These are phyloP conservation scores for Herpetospermum pedunculosum DNA, from an alignment of 306 rosid species.

Conservation along the genomic window DNA sequence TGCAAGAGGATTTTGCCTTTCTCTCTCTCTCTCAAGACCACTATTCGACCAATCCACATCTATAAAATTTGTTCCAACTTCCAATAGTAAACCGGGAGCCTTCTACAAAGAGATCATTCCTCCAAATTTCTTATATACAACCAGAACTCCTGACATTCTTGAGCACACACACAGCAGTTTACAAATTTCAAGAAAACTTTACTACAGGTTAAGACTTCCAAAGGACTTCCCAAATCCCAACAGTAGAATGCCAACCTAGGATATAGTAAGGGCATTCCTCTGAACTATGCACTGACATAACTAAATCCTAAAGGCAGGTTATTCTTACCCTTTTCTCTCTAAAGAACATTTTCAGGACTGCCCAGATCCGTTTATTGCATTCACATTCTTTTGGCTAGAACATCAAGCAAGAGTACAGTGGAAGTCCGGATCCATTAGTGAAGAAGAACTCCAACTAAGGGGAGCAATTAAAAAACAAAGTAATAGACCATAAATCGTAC, in stretches of 20 bases:
- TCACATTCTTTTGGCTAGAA: neutral
- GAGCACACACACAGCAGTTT: too few relatives aligned
- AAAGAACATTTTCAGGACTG: neutral
- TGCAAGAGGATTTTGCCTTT: neutral
- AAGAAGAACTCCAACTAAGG: neutral
- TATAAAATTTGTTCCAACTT: neutral
- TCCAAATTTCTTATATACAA: neutral
- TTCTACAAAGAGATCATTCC: neutral
- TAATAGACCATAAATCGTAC: conserved; percentile 8
- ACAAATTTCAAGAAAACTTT: neutral
- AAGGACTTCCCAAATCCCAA: neutral
- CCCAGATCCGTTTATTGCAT: neutral
- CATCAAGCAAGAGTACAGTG: neutral
- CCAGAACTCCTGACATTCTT: neutral
- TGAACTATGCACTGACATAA: neutral
- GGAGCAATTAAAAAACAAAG: neutral
- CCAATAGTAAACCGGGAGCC: neutral
- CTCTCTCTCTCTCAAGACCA: neutral
- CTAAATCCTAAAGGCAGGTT: neutral
- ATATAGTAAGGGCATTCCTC: neutral
- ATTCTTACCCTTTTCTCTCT: neutral
- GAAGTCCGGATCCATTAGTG: too few relatives aligned
- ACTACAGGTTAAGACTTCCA: neutral
- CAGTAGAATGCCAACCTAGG: neutral
- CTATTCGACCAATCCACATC: neutral